These are phyloP conservation scores for Pseudogymnoascus sp. DNA, from an alignment of 2,329 filamentous ascomycete genomes.

Conservation along the genomic window DNA sequence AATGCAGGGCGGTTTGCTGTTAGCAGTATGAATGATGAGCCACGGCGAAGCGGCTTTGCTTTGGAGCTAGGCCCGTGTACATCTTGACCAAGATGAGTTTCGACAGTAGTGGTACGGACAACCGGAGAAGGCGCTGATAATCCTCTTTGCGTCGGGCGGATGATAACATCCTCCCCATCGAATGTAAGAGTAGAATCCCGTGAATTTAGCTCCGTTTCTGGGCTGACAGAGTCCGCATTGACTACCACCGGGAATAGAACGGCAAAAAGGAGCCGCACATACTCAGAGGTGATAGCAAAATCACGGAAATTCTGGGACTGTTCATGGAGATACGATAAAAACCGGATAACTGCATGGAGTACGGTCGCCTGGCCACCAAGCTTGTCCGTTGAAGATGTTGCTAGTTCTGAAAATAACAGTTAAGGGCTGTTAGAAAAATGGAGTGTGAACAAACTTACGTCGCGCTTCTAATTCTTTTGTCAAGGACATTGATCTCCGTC, in stretches of 20 bases:
- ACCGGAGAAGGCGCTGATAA: constrained; percentile 58
- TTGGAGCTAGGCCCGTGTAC: constrained; percentile 30
- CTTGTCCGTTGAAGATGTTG: constrained; percentile 38
- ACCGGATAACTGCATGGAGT: constrained; percentile 68
- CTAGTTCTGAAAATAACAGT: constrained; percentile 25
- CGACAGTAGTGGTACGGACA: constrained; percentile 61
- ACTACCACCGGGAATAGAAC: constrained; percentile 84
- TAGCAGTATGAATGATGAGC: constrained; percentile 86
- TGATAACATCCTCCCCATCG: constrained; percentile 76
- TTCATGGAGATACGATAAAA: constrained; percentile 70
- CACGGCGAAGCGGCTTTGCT: constrained; percentile 62
- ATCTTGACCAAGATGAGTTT: constrained; percentile 39
- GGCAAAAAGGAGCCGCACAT: constrained; percentile 68
- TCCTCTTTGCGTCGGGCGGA: constrained; percentile 45
- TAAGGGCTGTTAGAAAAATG: neutral
- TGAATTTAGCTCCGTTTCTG: constrained; percentile 81
- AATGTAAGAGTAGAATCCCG: constrained; percentile 74
- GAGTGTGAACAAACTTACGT: constrained; percentile 32
- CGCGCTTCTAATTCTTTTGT: constrained; percentile 48
- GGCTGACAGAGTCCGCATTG: constrained; percentile 71
- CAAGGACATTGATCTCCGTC: constrained; percentile 55
- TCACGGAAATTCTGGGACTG: constrained; percentile 72
- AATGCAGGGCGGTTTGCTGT: constrained; percentile 55
- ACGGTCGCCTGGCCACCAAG: constrained; percentile 54
- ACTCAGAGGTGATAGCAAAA: constrained; percentile 71